Evolutionary conservation across 2,329 filamentous ascomycete species (phyloP), one percentile per base, ranked within the genome.

Genomic region (Drechslerella stenobrocha): DNA sequence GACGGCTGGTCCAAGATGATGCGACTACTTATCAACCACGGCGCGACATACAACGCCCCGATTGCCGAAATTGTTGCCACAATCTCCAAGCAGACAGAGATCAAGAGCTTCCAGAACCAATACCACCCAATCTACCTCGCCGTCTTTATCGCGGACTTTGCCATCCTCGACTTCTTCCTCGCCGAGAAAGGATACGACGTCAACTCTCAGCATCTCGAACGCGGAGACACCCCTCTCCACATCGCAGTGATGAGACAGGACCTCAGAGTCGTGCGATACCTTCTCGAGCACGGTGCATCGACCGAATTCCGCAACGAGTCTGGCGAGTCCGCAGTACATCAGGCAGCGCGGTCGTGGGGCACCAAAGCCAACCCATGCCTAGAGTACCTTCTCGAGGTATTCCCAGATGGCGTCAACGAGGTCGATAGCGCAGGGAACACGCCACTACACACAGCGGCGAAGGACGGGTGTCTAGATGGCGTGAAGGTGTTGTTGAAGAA

Each of bases 1-100:
- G 63, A 67, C 45, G 63, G 63, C 15, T 67, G 63, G 63, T 67
- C 63, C 22, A 67, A 67, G 30, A 67, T 67, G 63, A 67, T 67
- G 63, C 50, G 50, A 13, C 51, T 67, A 11, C 55, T 67, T 18
- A 45, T 67, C 6, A 50, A 50, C 23, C 63, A 67, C 44, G 63
- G 63, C 3, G 63, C 63, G 6, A 59, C 55, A 2, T 67, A 46
- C 23, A 40, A 67, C 50, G 55, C 55, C 23, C 55, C 63, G 8
- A 34, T 67, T 22, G 30, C 55, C 11, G 63, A 60, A 13, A 67
- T 67, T 20, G 55, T 60, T 26, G 28, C 52, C 24, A 26, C 20
- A 15, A 48, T 67, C 13, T 55, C 55, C 50, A 40, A 48, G 8
- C 63, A 60, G 45, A 60, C 63, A 2, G 63, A 67, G 44, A 59